Percentiles rank a stretch among this genome's conserved stretches.
Conservation (phyloP, 106 monocot species). For the Acanthochlamys bracteata region DNA sequence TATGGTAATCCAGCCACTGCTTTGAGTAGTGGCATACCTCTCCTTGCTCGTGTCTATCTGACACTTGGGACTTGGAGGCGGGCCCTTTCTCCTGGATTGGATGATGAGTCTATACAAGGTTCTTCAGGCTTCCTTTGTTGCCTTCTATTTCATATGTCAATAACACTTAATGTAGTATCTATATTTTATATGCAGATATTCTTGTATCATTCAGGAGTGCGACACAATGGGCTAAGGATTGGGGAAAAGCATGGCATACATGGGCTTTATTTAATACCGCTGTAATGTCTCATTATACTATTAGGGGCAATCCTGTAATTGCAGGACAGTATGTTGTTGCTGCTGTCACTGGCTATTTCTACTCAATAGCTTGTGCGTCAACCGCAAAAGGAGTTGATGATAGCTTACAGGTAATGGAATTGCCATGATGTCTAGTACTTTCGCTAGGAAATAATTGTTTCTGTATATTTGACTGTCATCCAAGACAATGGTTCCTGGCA, state of each 20-base stretch:
- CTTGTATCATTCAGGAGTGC: conserved; percentile 73
- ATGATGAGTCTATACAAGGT: conserved; percentile 91
- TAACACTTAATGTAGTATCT: background rate
- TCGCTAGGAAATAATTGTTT: too few relatives aligned
- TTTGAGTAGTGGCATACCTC: conserved; percentile 41
- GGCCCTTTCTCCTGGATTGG: conserved; percentile 77
- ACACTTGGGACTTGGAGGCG: conserved; percentile 93
- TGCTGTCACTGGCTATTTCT: conserved; percentile 94
- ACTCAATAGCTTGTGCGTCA: conserved; percentile 94
- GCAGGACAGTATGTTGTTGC: conserved; percentile 86
- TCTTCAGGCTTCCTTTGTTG: conserved; percentile 3
- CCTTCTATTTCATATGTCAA: background rate
- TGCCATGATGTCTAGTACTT: background rate
- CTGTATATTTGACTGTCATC: too few relatives aligned
- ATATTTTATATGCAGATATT: conserved; percentile 45
- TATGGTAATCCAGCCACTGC: conserved; percentile 14
- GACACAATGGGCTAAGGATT: conserved; percentile 64
- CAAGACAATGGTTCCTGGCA: too few relatives aligned
- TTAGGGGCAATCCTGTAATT: conserved; percentile 45
- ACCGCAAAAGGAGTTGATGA: conserved; percentile 95
- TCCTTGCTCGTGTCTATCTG: conserved; percentile 88
- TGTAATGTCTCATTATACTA: conserved; percentile 89
- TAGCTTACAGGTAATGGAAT: conserved; percentile 65
- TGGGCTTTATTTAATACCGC: conserved; percentile 99
- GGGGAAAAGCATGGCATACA: conserved; percentile 96